Evolutionary conservation across 2,329 filamentous ascomycete genomes (phyloP), one percentile per base, ranked within the genome.

Genomic region (Botrytis byssoidea): DNA sequence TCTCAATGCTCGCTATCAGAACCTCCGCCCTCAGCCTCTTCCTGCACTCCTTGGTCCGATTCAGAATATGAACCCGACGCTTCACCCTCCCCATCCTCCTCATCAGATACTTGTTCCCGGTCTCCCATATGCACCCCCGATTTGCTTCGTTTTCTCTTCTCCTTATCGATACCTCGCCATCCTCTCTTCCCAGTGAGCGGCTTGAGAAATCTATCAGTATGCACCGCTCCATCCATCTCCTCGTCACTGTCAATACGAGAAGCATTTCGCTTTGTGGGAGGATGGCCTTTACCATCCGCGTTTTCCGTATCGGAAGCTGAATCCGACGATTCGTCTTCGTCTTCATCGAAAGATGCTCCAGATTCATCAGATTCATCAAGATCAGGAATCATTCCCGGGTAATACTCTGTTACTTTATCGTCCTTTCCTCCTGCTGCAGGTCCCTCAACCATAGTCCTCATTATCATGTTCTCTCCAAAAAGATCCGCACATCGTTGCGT

Each of bases 401-500:
- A n/a, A 72, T 81, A 82, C 22, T 63, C 70, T 9, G 64, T 75
- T 16, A 76, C 32, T 0, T 61, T 61, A 57, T 78, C 76, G 1
- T 63, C n/a, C 25, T 65, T 74, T 18, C 75, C 73, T 14, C 57
- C 71, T 4, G 29, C 42, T 16, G 71, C 77, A 18, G 77, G 75
- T 12, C 68, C 73, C 65, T 79, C 79, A 42, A 70, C 9, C 68
- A 80, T 74, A 3, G 65, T 76, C 69, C 77, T 86, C 86, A 68
- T 84, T 3, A 84, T 83, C 88, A 96, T 94, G 37, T 87, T 84
- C 82, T 96, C 88, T 0, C 87, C 88, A 78, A 98, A 97, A 0
- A 97, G 84, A 64, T 88, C 84, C 3, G 92, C 89, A 79, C 95
- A 98, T 67, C 95, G 88, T 79, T 90, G 86, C 2, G 92, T 88